Evolutionary conservation across 2,329 filamentous ascomycete species (phyloP), one percentile per base, ranked within the genome.

Genomic region (Monilinia laxa): DNA sequence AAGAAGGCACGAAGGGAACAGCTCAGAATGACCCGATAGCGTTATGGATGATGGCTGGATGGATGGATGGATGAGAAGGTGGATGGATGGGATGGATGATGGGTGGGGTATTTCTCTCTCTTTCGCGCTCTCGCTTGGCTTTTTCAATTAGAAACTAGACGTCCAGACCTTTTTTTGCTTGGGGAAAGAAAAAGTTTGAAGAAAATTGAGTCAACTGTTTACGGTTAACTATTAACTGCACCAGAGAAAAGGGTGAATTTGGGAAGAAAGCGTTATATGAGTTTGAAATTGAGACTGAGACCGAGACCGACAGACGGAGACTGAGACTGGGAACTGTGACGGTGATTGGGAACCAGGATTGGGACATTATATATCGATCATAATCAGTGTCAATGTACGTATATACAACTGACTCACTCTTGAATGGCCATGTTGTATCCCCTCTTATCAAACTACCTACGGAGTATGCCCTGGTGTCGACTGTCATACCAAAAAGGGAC

Each of bases 11-110:
- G 42, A 35, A 20, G 28, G 25, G 56, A 38, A 60, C 45, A 49
- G 57, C 42, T 35, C 57, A 60, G 57, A 49, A 60, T 59, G 57
- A 35, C 57, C 57, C 31, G 53, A 38, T 59, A 59, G 57, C 42
- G 28, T 60, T 60, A 51, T 60, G 57, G 31, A 35, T 35, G 31
- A 35, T 35, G 31, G 31, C 5, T 35, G 31, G 28, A 31, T 31
- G 28, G 28, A 31, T 31, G 28, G 28, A 31, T 31, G 28, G 28
- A 31, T 31, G 28, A 6, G 6, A 3, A 6, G 28, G 6, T 31
- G 28, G 28, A 35, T 35, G 31, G 31, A 35, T 35, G 31, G 31
- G 31, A 35, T 35, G 31, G 31, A 35, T 35, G 31, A 28, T 35
- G 5, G 31, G 57, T 60, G 57, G 57, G 57, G 57, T 60, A 51